These are phyloP conservation scores for Clitopilus passeckerianus DNA, from an alignment of 768 basidiomycete genomes.

Conservation along the genomic window DNA sequence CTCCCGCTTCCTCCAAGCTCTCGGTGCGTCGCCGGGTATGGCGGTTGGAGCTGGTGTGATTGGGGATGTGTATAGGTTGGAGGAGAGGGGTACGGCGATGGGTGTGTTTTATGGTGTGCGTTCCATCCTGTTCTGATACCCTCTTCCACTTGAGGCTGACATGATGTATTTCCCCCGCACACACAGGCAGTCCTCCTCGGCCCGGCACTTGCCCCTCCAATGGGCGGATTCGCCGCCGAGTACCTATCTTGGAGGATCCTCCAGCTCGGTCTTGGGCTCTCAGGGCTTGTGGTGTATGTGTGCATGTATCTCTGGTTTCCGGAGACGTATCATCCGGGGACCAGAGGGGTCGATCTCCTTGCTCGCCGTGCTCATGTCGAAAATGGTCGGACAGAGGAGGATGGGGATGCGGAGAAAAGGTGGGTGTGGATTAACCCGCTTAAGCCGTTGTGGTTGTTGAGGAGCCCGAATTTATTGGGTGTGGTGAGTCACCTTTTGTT, in stretches of 20 bases:
- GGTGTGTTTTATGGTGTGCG: constrained; percentile 30
- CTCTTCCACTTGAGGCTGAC: no score
- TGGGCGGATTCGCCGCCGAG: constrained; percentile 49
- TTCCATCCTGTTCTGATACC: background rate
- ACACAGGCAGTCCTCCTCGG: constrained; percentile 49
- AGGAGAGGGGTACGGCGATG: constrained; percentile 44
- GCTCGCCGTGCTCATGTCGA: no score
- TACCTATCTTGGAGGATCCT: constrained; percentile 66
- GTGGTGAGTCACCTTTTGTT: constrained; percentile 35
- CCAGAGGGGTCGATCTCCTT: constrained; percentile 30
- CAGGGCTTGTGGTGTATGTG: constrained; percentile 27
- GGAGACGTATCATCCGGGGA: constrained; percentile 46
- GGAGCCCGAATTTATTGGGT: constrained; percentile 54
- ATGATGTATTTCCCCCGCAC: no score
- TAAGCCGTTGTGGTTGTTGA: constrained; percentile 39
- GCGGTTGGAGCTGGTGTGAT: constrained; percentile 51
- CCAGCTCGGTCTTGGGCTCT: constrained; percentile 40
- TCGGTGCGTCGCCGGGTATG: constrained; percentile 52
- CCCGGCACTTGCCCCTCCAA: constrained; percentile 54
- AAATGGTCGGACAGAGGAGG: background rate
- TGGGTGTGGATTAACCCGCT: constrained; percentile 58
- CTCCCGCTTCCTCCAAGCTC: constrained; percentile 58
- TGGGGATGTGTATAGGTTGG: constrained; percentile 51
- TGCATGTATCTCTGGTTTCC: constrained; percentile 35
- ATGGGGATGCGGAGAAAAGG: constrained; percentile 3